Evolutionary conservation across 2,329 filamentous ascomycete species (phyloP).

Genomic region (Aureobasidium namibiae): DNA sequence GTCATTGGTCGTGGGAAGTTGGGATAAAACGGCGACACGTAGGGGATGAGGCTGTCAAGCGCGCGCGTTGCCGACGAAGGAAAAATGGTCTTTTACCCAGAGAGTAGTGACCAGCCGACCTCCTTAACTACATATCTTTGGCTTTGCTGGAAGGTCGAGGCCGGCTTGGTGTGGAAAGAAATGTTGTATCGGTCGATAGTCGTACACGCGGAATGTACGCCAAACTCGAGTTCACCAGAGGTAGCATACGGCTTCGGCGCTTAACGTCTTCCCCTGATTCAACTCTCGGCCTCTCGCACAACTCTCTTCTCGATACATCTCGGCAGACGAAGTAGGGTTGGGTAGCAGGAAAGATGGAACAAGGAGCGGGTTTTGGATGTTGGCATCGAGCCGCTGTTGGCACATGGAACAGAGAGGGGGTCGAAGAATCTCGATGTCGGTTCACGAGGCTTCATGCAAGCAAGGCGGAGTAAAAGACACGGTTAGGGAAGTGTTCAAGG

Average conservation of each 20-base stretch:
- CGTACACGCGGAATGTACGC: slow-evolving; percentile 11
- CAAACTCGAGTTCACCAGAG: slow-evolving; percentile 12
- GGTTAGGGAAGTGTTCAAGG: slow-evolving; percentile 6
- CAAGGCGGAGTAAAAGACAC: slow-evolving; percentile 6
- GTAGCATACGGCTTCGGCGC: slow-evolving; percentile 5
- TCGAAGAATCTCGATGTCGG: slow-evolving; percentile 5
- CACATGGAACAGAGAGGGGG: background rate
- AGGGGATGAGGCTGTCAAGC: slow-evolving; percentile 11
- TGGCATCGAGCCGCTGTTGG: background rate
- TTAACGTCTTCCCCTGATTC: slow-evolving; percentile 6
- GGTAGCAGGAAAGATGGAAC: background rate
- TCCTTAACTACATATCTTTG: slow-evolving; percentile 12
- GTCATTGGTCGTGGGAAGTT: slow-evolving; percentile 10
- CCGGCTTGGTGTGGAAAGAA: slow-evolving; percentile 2
- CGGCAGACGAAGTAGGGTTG: background rate
- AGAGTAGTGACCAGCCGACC: slow-evolving; percentile 1
- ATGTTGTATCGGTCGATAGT: slow-evolving; percentile 15
- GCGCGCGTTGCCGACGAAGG: slow-evolving; percentile 3
- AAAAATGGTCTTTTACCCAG: background rate
- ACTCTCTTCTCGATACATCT: background rate
- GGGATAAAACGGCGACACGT: slow-evolving; percentile 10
- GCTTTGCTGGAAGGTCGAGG: slow-evolving; percentile 1
- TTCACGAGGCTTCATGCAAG: slow-evolving; percentile 10
- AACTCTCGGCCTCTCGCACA: background rate
- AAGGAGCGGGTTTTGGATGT: slow-evolving; percentile 4